Conservation (phyloP, 768 basidiomycete species). For the Filobasidium floriforme region DNA sequence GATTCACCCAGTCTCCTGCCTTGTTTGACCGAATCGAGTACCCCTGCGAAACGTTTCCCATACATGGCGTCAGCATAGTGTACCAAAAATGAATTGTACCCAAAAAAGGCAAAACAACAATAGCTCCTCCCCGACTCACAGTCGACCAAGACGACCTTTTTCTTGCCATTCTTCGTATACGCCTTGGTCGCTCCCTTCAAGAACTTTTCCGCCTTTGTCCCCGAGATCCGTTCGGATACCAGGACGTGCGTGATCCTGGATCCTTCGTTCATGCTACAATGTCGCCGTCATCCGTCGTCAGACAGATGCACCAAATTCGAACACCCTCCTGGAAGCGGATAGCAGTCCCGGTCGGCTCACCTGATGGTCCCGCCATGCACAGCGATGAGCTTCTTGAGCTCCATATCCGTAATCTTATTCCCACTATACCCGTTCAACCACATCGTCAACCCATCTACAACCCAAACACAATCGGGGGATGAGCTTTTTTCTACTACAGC, state of each 20-base stretch:
- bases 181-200: slow-evolving; percentile 12
- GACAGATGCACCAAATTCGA: background rate
- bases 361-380: slow-evolving; percentile 22
- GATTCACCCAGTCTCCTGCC: slow-evolving; percentile 19
- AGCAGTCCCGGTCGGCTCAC: background rate
- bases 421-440: slow-evolving; percentile 25
- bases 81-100: background rate
- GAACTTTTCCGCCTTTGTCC: slow-evolving; percentile 22
- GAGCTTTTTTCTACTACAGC: background rate
- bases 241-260: slow-evolving; percentile 20
- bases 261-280: slow-evolving; percentile 9
- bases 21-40: slow-evolving; percentile 20
- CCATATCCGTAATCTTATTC: slow-evolving; percentile 17
- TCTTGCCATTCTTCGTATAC: slow-evolving; percentile 13
- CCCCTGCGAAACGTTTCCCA: slow-evolving; percentile 14
- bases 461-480: background rate
- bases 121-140: slow-evolving; percentile 14
- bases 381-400: slow-evolving; percentile 23
- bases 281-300: background rate
- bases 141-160: slow-evolving; percentile 23
- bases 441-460: slow-evolving; percentile 20
- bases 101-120: too few species aligned
- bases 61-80: background rate
- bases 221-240: slow-evolving; percentile 18
- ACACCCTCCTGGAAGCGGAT: too few species aligned